Base-by-base conservation (phyloP, 2,329 filamentous ascomycete genomes). In the Trichothecium sympodiale region DNA sequence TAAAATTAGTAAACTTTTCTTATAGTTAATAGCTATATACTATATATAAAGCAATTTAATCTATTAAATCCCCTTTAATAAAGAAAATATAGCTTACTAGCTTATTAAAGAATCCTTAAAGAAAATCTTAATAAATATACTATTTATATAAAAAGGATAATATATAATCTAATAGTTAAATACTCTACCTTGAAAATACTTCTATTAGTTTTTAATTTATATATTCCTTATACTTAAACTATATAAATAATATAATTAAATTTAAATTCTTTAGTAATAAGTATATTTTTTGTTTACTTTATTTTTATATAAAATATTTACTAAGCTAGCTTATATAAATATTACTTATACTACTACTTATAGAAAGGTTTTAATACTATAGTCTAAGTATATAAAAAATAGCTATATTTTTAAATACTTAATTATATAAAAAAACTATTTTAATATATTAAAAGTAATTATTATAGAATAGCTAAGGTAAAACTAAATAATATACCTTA, bases 401-500 rank as follows among this genome's bases (percentile, higher is more conserved):
- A 13, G n/a, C 31, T 23, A 6, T 31, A 30, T 28, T 31, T 13
- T 7, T 30, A 36, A 28, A 6, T 17, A 5, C 28, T 18, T 17
- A 3, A 17, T n/a, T 23, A 31, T 20, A 16, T 36, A 15, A 36
- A 36, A 17, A 28, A 18, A 36, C 8, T 36, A 25, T 17, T 29
- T 23, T 31, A 17, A 17, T 29, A 3, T 36, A 31, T 18, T 33
- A 5, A 33, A 8, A 5, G n/a, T 18, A 4, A 18, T 33, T 17
- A 20, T 29, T 18, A 10, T 28, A 17, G 15, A 36, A 6, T 9
- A 9, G 13, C 26, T 23, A 31, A 31, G 16, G 31, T 30, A 36
- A 23, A 36, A 36, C 3, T 31, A 36, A 31, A 23, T 36, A 30
- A 36, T 36, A 36, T 23, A 36, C 17, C 17, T 18, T 29, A 7